Base-by-base conservation (phyloP, 2,329 filamentous ascomycete species). In the Oidium heveae region DNA sequence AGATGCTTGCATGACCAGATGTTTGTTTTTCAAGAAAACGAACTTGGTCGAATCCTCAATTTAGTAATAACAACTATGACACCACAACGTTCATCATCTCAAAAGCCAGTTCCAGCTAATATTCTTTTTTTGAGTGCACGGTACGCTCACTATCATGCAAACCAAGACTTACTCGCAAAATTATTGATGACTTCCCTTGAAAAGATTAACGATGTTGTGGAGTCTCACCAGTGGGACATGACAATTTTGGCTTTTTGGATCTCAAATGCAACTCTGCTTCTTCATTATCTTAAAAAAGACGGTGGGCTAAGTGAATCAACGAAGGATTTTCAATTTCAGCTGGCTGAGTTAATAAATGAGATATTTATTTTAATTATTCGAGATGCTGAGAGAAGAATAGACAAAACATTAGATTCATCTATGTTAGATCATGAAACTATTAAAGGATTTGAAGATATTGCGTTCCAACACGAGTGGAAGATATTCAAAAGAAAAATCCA, bases 401-500 rank as follows among this genome's bases (percentile, higher is more conserved):
- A 98, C 70, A 96, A 95, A 68, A 86, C 94, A 37, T 71, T 98
- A 46, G 89, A 96, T 65, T 74, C 79, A 32, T 88, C 88, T 20
- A 94, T 98, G 84, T 75, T 98, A 52, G 91, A 98, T 63, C 89
- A 96, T 66, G 91, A 98, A 69, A 95, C 88, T 0, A 98, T 98
- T 58, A 89, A 91, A 1, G 91, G 91, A 0, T 91, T 98, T 60
- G 89, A 96, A 65, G 89, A 94, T 64, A 86, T 98, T 57, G 82
- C 86, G 6, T 98, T 98, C 64, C 89, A 96, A 66, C 88, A 96
- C 64, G 91, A 98, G 66, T 98, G 91, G 91, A 95, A 94, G 63
- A 75, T 98, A 39, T 94, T 98, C 69, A 88, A 91, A 64, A 78
- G 84, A 55, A 96, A 94, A 67, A 78, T 83, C 57, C 87, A 93